Evolutionary conservation across 1,139 yeast species (phyloP).

Genomic region (Suhomyces yuchorum): DNA sequence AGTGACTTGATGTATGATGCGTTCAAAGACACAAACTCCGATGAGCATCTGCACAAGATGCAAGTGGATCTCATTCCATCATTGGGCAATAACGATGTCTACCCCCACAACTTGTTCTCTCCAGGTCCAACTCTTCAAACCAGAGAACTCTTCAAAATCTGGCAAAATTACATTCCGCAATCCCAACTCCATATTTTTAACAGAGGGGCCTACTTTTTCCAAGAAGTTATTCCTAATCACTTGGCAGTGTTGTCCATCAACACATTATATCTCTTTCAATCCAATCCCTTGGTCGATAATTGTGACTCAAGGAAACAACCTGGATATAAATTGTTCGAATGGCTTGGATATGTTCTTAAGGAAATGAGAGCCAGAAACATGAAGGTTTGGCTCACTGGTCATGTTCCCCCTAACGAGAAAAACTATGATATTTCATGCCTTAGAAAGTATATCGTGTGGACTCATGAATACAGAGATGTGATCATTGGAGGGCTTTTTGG

Average conservation of each 20-base stretch:
- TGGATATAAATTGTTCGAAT: constrained; percentile 71
- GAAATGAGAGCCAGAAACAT: constrained; percentile 73
- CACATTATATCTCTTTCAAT: constrained; percentile 71
- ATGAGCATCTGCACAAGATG: constrained; percentile 47
- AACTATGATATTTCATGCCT: constrained; percentile 73
- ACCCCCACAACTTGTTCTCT: constrained; percentile 81
- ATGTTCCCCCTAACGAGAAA: constrained; percentile 83
- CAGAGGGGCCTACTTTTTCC: constrained; percentile 72
- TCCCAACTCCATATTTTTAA: constrained; percentile 74
- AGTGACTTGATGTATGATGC: constrained; percentile 52
- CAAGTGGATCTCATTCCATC: constrained; percentile 62
- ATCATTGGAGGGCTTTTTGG: constrained; percentile 84
- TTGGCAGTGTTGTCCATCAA: constrained; percentile 78
- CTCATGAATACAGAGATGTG: constrained; percentile 78
- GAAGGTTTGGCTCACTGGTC: constrained; percentile 87
- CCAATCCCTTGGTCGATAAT: constrained; percentile 80
- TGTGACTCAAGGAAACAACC: constrained; percentile 75
- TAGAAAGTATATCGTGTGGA: constrained; percentile 74
- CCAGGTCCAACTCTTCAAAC: constrained; percentile 87
- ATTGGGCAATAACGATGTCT: constrained; percentile 84
- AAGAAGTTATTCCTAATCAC: constrained; percentile 74
- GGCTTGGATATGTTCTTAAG: constrained; percentile 75
- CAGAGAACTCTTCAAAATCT: constrained; percentile 69
- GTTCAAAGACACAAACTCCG: constrained; percentile 44
- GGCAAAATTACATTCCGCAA: constrained; percentile 76